phyloP scores from a whole-genome alignment of 2,329 filamentous ascomycete species.

The Penicillium sp. region DNA sequence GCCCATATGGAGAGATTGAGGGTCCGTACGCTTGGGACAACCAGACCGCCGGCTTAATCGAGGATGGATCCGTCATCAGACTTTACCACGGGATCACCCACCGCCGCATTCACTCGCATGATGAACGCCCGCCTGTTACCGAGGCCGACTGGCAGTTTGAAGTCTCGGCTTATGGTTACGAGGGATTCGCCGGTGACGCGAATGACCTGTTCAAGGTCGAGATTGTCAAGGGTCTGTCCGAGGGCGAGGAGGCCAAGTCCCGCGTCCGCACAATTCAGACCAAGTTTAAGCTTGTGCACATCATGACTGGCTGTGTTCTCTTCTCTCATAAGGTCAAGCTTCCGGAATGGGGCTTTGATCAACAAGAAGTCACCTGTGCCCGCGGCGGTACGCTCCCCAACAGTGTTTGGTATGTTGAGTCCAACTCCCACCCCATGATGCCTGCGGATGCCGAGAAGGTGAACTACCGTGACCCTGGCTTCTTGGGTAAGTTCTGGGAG shows the following conservation, averaged over 20 bases:
- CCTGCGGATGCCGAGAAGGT: conserved; percentile 81
- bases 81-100: conserved; percentile 84
- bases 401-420: conserved; percentile 95
- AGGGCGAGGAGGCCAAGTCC: conserved; percentile 76
- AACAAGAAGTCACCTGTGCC: conserved; percentile 98
- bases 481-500: conserved; percentile 98
- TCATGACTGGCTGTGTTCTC: conserved; percentile 94
- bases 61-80: conserved; percentile 78
- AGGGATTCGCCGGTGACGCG: conserved; percentile 94
- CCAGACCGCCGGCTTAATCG: conserved; percentile 67
- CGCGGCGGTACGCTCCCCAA: conserved; percentile 90
- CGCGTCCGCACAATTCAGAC: conserved; percentile 91
- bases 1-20: conserved; percentile 74
- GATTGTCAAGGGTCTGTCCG: conserved; percentile 88
- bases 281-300: conserved; percentile 91
- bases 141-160: conserved; percentile 95
- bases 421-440: conserved; percentile 81
- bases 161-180: conserved; percentile 94
- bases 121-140: conserved; percentile 82
- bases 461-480: conserved; percentile 92
- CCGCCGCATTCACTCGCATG: conserved; percentile 90
- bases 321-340: conserved; percentile 99
- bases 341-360: conserved; percentile 95
- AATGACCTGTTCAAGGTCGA: conserved; percentile 96
- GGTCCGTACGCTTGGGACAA: conserved; percentile 85